Evolutionary conservation across 2,329 filamentous ascomycete genomes (phyloP).

Genomic region (Eutypa lata): DNA sequence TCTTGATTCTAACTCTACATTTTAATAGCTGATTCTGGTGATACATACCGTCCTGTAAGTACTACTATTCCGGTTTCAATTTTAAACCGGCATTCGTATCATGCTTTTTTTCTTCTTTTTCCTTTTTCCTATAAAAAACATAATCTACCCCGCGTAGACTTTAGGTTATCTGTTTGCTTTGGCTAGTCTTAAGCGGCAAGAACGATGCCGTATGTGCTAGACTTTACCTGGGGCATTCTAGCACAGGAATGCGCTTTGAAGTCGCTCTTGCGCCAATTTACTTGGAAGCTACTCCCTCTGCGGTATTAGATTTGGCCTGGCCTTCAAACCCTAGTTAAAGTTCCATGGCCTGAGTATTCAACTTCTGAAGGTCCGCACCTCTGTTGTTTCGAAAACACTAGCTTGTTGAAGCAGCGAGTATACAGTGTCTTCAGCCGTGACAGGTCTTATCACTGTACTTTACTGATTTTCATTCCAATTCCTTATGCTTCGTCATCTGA

Average conservation of each 20-base stretch:
- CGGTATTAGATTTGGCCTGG: not conserved
- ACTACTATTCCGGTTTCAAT: not conserved
- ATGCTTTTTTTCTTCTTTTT: not conserved
- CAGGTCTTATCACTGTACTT: no score
- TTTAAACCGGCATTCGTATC: constrained; percentile 1
- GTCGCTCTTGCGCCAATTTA: not conserved
- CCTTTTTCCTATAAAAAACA: not conserved
- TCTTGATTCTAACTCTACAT: constrained; percentile 37
- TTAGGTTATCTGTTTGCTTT: not conserved
- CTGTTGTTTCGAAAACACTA: not conserved
- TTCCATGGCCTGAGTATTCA: not conserved
- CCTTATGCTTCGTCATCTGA: not conserved
- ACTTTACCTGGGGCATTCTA: not conserved
- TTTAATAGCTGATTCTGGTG: constrained; percentile 55
- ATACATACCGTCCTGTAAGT: constrained; percentile 56
- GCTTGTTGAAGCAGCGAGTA: not conserved
- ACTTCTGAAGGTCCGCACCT: not conserved
- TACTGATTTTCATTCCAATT: no score
- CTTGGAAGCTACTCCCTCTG: not conserved
- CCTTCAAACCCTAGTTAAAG: not conserved
- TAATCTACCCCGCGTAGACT: not conserved
- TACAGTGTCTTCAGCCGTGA: no score
- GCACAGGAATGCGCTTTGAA: not conserved
- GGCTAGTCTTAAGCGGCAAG: not conserved
- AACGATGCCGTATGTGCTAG: not conserved